Evolutionary conservation across 805 yeast species (phyloP), one percentile per base, ranked within the genome.

Genomic region (Teunomyces pallodes): DNA sequence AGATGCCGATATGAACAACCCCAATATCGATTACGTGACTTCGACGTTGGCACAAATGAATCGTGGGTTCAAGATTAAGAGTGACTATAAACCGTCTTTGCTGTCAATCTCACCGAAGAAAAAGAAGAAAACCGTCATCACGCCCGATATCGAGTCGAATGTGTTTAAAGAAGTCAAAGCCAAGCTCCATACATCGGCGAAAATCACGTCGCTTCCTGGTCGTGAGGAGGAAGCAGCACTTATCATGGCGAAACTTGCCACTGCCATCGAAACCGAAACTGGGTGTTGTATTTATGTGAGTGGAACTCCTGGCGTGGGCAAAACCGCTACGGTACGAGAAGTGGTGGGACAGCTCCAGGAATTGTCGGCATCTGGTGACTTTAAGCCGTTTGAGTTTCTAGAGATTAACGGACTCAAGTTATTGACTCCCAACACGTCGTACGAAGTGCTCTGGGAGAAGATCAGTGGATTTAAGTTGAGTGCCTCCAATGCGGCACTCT

Each of bases 281-380:
- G 97, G 98, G 0, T 79, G 91, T 6, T 89, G 96, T 54, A 67
- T 94, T 5, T 94, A 91, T 61, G 83, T 94, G 9, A 89, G 96
- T 65, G 99, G 99, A 3, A 90, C 97, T 0, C 99, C 99, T 0
- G 99, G 99, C 7, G 92, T 95, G 2, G 99, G 99, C 9, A 94
- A 94, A 62, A 92, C 99, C 0, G 94, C 96, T 3, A 92, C 98
- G 0, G 83, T 92, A 2, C 70, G 96, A 46, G 96, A 90, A 59
- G 97, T 87, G 0, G 78, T 94, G 24, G 77, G 81, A 30, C 90
- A 86, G 57, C 66, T 94, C 31, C 75, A 78, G 39, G 64, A 71
- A 51, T 50, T 59, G 9, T 59, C 59, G 33, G 53, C 41, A 33
- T 54, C 43, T 36, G 64, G 61, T 9, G 69, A 64, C 41, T 46